Base-by-base conservation (phyloP, 805 yeast genomes). In the Starmera caribaea region DNA sequence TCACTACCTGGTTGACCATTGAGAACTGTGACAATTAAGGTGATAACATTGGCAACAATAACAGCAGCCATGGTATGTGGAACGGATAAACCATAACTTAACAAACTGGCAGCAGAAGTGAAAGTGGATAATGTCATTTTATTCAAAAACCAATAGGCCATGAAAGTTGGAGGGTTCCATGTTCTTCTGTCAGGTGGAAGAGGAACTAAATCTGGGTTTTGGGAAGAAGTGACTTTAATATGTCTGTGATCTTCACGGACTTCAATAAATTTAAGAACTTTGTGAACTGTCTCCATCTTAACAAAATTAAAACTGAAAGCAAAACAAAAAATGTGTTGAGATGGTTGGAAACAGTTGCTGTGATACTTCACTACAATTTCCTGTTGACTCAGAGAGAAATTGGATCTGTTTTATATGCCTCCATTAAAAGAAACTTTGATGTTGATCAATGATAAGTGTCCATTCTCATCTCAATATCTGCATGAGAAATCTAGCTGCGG, bases 181-280 rank as follows among this genome's bases (percentile, higher is more conserved):
- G 62, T 58, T 42, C 65, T 48, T 30, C 59, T 57, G 5, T 43
- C 39, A 7, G 42, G 50, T n/a, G 61, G 55, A 5, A 63, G 58
- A 10, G 66, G 65, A 29, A 58, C 60, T 35, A 60, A 41, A 45
- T 63, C 68, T 13, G 35, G 35, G 15, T 33, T 33, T 33, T 33
- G 35, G 10, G 16, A 14, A 13, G 28, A 17, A 16, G 35, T 17
- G 35, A 33, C 28, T 12, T 33, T 16, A 16, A 32, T 21, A 14
- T 16, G 15, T 33, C 28, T 17, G 14, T 33, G 13, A 15, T 17
- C 35, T 17, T 33, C 28, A 13, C 28, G 35, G 8, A 33, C 35
- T 13, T 33, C 35, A 3, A 33, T n/a, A 10, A 10, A 8, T 15
- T 31, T 31, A 10, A 31, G 4, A 7, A 31, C 11, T 14, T 14